Percentiles rank a stretch among this genome's conserved stretches.
These are phyloP conservation scores for Ophiostoma perfectum DNA, from an alignment of 2,329 filamentous ascomycete species.

Conservation along the genomic window DNA sequence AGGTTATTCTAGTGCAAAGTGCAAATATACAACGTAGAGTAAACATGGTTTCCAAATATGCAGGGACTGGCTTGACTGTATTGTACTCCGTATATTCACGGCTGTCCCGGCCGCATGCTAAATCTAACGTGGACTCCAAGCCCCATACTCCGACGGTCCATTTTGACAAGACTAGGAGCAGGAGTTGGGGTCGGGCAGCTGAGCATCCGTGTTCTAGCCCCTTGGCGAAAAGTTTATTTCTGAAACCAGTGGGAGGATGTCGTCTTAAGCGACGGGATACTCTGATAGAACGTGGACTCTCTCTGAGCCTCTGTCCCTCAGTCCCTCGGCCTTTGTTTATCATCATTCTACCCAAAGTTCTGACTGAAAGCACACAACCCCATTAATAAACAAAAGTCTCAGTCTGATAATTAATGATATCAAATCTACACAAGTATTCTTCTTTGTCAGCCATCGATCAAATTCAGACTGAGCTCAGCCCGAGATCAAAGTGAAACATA, in stretches of 20 bases:
- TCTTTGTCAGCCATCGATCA: background rate
- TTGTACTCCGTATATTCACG: background rate
- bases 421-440: too few relatives aligned
- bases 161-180: background rate
- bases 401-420: too few relatives aligned
- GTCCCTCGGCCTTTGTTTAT: too few relatives aligned
- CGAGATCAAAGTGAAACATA: background rate
- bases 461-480: background rate
- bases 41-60: background rate
- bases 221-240: constrained; percentile 7
- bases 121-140: too few relatives aligned
- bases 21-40: background rate
- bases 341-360: too few relatives aligned
- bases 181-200: background rate
- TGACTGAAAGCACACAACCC: too few relatives aligned
- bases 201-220: background rate
- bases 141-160: too few relatives aligned
- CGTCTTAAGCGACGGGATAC: too few relatives aligned
- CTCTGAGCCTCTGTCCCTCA: too few relatives aligned
- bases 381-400: too few relatives aligned
- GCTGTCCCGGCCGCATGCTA: too few relatives aligned
- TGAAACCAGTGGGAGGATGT: background rate
- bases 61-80: background rate
- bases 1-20: background rate
- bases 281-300: too few relatives aligned